Base-by-base conservation (phyloP, 495 filamentous ascomycete species). In the Lasiosphaeriaceae sp. region DNA sequence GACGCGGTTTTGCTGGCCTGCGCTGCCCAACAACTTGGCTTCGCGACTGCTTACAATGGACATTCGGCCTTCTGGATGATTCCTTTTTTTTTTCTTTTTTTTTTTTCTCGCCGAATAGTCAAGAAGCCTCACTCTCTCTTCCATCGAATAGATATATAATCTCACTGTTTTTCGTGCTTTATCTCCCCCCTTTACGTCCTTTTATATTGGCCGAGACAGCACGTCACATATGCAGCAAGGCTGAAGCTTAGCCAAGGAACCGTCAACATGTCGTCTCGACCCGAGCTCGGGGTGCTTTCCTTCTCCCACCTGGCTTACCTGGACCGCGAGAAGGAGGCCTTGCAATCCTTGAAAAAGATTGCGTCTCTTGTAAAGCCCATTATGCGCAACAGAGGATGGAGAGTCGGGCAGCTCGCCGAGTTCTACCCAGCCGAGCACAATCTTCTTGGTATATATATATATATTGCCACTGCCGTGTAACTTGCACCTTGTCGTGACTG, bases 341-440 rank as follows among this genome's bases (percentile, higher is more conserved):
- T 97, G 12, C 76, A 84, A n/a, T 83, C 82, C 43, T 79, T 97
- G 12, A 87, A 84, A 58, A 92, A 90, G 70, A 78, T 96, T 21
- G 90, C 92, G 17, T 94, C 90, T 12, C 70, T 96, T 14, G 92
- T 97, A 44, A 98, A 96, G 70, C 94, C 94, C 14, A 89, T 98
- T 52, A 97, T 97, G 93, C 78, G 90, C 58, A 89, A 89, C 50
- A 80, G 90, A 44, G 77, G 77, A 22, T 98, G 92, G 90, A 86
- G 72, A 58, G 90, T 98, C 20, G 82, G 83, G 7, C 83, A 86
- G 41, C 82, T 98, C 16, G 83, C 83, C 23, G 94, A 97, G 69
- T 95, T 98, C 71, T 89, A 87, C 57, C 94, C 93, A 0, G 74
- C 80, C 2, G 77, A 95, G 61, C 68, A 73, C 7, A 90, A 89